Base-by-base conservation (phyloP, 2,329 filamentous ascomycete genomes). In the Pezicula rhizophila region DNA sequence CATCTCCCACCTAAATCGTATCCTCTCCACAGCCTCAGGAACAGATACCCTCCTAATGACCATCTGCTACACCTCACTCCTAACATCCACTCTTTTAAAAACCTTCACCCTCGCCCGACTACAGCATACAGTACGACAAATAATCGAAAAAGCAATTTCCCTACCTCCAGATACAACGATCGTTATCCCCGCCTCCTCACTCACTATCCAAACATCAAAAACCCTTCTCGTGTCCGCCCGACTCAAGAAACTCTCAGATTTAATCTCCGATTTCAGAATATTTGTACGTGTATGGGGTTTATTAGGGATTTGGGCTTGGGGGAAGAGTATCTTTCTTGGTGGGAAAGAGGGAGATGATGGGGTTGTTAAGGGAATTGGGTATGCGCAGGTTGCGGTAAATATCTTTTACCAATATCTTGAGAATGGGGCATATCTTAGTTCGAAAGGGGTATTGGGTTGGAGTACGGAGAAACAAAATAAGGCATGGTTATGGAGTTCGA, bases 261-360 rank as follows among this genome's bases (percentile, higher is more conserved):
- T 92, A 46, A 74, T 93, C 42, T 76, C 76, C 57, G 87, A 93
- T 62, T 79, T 82, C 52, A 76, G 87, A 52, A 85, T 83, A 50
- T 88, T 91, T 64, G 70, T 79, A 53, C 78, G 90, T 0, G 74
- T 96, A 26, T 95, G 88, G 85, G 84, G 82, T 0, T 64, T 91
- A 59, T 60, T 96, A 62, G 82, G 82, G 45, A 74, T 95, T 65
- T 87, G 88, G 67, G 72, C 83, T 55, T 86, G 84, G 74, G 81
- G 75, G 14, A 76, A 79, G 53, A 66, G 63, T 47, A 70, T 83
- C 2, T 47, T 53, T 61, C 42, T 12, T 31, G 28, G 28, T 31
- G 58, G 57, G 12, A 46, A 53, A 52, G 60, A 57, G 0, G 67
- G 64, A 2, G 58, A 66, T 5, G 78, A 79, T 59, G 64, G 60